Evolutionary conservation across 108 stramenopile genomes (phyloP).

Genomic region (Fragilariopsis cylindrus): DNA sequence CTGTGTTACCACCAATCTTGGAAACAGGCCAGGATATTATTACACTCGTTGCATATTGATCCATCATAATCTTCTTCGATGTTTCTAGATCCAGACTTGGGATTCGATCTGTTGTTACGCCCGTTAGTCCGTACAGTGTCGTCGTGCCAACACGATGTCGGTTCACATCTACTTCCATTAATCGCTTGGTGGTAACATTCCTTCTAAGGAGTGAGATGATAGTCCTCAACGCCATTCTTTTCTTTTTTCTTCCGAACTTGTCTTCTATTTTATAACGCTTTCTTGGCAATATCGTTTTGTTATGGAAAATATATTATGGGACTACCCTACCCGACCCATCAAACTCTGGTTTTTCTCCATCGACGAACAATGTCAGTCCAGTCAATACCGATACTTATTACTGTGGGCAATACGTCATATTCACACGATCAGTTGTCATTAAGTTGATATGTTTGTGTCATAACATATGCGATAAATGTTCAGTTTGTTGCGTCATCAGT

Average conservation of each 20-base stretch:
- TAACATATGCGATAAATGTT: too few species aligned
- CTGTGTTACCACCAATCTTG: background rate
- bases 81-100: background rate
- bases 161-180: background rate
- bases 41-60: background rate
- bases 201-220: background rate
- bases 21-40: background rate
- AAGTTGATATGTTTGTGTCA: too few species aligned
- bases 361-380: too few species aligned
- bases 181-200: background rate
- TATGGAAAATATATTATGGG: too few species aligned
- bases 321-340: too few species aligned
- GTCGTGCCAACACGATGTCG: background rate
- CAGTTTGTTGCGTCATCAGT: too few species aligned
- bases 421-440: too few species aligned
- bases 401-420: too few species aligned
- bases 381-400: too few species aligned
- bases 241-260: background rate
- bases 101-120: background rate
- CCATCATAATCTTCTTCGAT: constrained; percentile 4
- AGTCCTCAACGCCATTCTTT: background rate
- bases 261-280: too few species aligned
- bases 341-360: too few species aligned
- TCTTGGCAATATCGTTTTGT: too few species aligned
- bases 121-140: background rate